A percentile compares a stretch with the other conserved stretches of the same genome.
These are phyloP conservation scores for Alternaria sp. DNA, from an alignment of 2,329 filamentous ascomycete genomes.

Conservation along the genomic window DNA sequence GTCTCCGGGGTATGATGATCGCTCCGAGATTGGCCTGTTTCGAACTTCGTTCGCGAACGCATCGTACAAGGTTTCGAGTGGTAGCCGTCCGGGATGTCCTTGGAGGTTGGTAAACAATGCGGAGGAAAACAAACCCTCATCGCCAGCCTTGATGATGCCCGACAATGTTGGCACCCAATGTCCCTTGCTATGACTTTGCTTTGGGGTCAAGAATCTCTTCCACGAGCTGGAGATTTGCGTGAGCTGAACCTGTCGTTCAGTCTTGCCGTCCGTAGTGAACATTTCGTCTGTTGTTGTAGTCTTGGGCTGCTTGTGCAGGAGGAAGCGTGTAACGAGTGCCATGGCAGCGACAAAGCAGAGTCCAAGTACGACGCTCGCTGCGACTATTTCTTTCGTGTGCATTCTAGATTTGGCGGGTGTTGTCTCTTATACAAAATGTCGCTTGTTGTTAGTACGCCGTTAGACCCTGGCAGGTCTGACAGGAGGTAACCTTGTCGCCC, in stretches of 20 bases:
- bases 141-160: slow-evolving; percentile 41
- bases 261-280: slow-evolving; percentile 13
- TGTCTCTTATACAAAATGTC: slow-evolving; percentile 26
- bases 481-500: slow-evolving; percentile 17
- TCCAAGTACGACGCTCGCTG: slow-evolving; percentile 20
- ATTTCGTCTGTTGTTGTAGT: slow-evolving; percentile 5
- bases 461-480: slow-evolving; percentile 8
- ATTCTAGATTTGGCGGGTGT: slow-evolving; percentile 13
- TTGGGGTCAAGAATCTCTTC: slow-evolving; percentile 28
- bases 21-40: slow-evolving; percentile 24
- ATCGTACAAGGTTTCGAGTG: slow-evolving; percentile 34
- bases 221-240: slow-evolving; percentile 23
- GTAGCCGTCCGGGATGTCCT: slow-evolving; percentile 28
- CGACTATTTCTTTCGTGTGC: slow-evolving; percentile 22
- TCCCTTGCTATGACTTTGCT: slow-evolving; percentile 16
- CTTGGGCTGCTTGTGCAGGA: slow-evolving; percentile 34
- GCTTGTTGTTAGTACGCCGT: slow-evolving; percentile 17
- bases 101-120: slow-evolving; percentile 32
- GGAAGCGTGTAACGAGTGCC: slow-evolving; percentile 37
- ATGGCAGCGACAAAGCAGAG: slow-evolving; percentile 26
- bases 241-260: slow-evolving; percentile 18
- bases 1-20: slow-evolving; percentile 29
- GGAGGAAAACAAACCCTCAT: slow-evolving; percentile 38
- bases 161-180: slow-evolving; percentile 37
- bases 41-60: slow-evolving; percentile 35